Percentiles rank a stretch among this genome's conserved stretches.
Evolutionary conservation across 2,329 filamentous ascomycete species (phyloP).

Genomic region (Neonectria hederae): DNA sequence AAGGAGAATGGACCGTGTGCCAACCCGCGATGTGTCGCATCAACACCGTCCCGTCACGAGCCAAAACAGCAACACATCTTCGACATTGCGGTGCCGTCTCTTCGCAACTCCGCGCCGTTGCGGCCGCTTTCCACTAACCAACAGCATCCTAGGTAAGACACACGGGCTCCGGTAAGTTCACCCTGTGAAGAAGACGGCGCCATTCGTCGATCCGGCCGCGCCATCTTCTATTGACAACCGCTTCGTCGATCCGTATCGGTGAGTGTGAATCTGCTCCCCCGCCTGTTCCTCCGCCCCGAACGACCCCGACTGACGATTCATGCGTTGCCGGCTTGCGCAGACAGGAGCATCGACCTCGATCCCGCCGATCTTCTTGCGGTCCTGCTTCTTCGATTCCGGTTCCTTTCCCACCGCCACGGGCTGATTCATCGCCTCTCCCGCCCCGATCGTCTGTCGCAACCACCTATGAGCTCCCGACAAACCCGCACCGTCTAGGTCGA

Average conservation of each 20-base stretch:
- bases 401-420: constrained; percentile 2
- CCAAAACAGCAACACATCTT: constrained; percentile 40
- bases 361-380: background rate
- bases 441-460: constrained; percentile 14
- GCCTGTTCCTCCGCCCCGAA: constrained; percentile 28
- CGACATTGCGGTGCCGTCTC: constrained; percentile 39
- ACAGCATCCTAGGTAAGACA: constrained; percentile 17
- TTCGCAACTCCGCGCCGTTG: constrained; percentile 42
- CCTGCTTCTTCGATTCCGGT: constrained; percentile 1
- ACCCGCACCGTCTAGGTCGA: constrained; percentile 20
- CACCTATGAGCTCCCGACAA: constrained; percentile 29
- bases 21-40: constrained; percentile 41
- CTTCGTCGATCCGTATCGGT: constrained; percentile 37
- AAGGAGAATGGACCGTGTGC: constrained; percentile 41
- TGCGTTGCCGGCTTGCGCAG: constrained; percentile 21
- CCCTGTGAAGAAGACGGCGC: constrained; percentile 7
- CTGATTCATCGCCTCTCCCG: background rate
- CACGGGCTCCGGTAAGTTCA: constrained; percentile 34
- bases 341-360: constrained; percentile 13
- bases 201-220: background rate
- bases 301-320: constrained; percentile 31
- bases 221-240: constrained; percentile 10
- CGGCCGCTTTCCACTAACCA: constrained; percentile 42
- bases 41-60: constrained; percentile 41
- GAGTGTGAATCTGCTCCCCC: constrained; percentile 33